These are phyloP conservation scores for Euryodendron excelsum DNA, from an alignment of 148 eudicot genomes.

Conservation along the genomic window DNA sequence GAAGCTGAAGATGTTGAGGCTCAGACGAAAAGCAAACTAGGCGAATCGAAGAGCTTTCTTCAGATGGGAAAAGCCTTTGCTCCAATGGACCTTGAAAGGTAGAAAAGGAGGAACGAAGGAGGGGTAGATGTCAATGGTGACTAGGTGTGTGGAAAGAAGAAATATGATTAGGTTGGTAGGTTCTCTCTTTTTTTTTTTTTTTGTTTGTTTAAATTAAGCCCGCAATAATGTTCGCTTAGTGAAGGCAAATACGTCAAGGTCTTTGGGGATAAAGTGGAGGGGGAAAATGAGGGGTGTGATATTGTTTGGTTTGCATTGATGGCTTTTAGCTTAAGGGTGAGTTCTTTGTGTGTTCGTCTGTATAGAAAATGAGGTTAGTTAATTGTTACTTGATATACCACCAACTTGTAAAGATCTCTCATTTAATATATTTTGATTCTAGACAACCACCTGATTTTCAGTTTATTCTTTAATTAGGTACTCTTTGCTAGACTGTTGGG, in stretches of 20 bases:
- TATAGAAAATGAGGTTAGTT: not conserved
- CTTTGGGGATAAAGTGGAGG: not conserved
- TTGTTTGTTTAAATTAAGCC: not conserved
- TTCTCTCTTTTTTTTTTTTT: not conserved
- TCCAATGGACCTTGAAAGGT: slow-evolving; percentile 58
- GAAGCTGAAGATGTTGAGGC: slow-evolving; percentile 58
- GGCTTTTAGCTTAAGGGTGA: not conserved
- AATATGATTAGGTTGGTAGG: not conserved
- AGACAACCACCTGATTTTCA: no score
- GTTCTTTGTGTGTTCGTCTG: not conserved
- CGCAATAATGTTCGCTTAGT: slow-evolving; percentile 2
- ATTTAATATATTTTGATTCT: no score
- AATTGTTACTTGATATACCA: no score
- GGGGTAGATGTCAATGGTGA: not conserved
- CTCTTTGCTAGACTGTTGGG: no score
- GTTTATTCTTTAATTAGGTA: no score
- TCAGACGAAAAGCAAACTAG: slow-evolving; percentile 31
- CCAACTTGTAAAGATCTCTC: no score
- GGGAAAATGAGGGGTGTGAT: not conserved
- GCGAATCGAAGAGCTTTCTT: slow-evolving; percentile 34
- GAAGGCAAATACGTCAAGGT: not conserved
- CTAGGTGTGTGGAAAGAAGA: not conserved
- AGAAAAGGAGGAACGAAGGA: slow-evolving; percentile 8
- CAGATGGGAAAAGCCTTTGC: slow-evolving; percentile 30
- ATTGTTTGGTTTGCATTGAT: not conserved